A percentile compares a stretch with the other conserved stretches of the same genome.
Evolutionary conservation across 2,329 filamentous ascomycete genomes (phyloP).

Genomic region (Nakataea oryzae): DNA sequence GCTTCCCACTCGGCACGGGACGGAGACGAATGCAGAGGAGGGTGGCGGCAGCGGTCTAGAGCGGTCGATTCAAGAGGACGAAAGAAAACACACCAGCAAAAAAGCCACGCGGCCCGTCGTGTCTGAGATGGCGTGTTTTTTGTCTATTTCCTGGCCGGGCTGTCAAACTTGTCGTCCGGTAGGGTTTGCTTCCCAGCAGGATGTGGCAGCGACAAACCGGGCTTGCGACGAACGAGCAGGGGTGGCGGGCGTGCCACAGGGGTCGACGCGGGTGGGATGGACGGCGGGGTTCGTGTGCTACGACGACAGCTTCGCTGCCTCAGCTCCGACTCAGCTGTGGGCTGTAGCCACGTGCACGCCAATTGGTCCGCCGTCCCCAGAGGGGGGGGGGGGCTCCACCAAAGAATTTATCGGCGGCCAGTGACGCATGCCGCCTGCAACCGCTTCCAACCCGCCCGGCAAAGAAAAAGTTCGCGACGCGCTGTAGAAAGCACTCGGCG

Average conservation of each 20-base stretch:
- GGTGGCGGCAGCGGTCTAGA: not conserved
- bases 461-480: not conserved
- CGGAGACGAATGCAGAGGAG: not conserved
- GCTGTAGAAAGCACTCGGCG: not conserved
- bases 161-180: not conserved
- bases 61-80: not conserved
- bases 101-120: not conserved
- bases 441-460: not conserved
- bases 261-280: not conserved
- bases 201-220: not conserved
- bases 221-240: not conserved
- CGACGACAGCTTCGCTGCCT: conserved; percentile 2
- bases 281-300: conserved; percentile 5
- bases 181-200: not conserved
- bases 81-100: not conserved
- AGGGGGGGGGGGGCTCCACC: too few species aligned
- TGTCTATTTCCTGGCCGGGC: not conserved
- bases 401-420: not conserved
- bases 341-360: not conserved
- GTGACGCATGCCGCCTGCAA: not conserved
- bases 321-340: not conserved
- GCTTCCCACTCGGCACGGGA: not conserved
- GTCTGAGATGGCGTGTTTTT: too few species aligned
- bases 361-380: too few species aligned
- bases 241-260: not conserved